Conservation (phyloP, 2,329 filamentous ascomycete genomes). For the Cladosporium sp. region DNA sequence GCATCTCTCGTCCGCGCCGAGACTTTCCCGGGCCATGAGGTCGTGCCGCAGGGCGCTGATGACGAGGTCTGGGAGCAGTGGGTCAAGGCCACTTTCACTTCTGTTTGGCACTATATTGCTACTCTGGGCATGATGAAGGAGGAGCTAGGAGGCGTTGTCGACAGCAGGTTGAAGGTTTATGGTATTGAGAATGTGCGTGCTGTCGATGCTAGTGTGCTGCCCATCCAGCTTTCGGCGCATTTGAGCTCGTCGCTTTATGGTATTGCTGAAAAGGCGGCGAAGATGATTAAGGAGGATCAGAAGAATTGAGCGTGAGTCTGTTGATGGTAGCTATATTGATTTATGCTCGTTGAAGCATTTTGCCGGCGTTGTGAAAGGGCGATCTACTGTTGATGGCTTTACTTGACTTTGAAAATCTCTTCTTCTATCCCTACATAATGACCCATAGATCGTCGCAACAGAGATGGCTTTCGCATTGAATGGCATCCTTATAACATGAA, state of each 20-base stretch:
- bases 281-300: conserved; percentile 22
- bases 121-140: conserved; percentile 24
- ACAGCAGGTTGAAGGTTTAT: conserved; percentile 34
- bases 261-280: conserved; percentile 31
- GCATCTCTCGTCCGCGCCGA: conserved; percentile 27
- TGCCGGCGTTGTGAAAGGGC: too few species aligned
- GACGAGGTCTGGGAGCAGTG: conserved; percentile 23
- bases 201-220: conserved; percentile 34
- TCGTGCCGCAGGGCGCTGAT: conserved; percentile 11
- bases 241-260: conserved; percentile 28
- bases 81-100: conserved; percentile 23
- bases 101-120: conserved; percentile 28
- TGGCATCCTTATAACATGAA: too few species aligned
- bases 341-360: too few species aligned
- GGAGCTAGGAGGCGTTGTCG: conserved; percentile 29
- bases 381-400: too few species aligned
- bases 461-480: too few species aligned
- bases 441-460: too few species aligned
- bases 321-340: neutral
- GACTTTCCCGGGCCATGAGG: conserved; percentile 20
- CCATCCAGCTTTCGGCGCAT: conserved; percentile 29
- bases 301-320: neutral
- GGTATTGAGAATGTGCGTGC: conserved; percentile 35
- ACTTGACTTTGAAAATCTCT: too few species aligned
- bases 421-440: too few species aligned